Conservation (phyloP, 768 basidiomycete species). For the Dacryopinax spathularia region DNA sequence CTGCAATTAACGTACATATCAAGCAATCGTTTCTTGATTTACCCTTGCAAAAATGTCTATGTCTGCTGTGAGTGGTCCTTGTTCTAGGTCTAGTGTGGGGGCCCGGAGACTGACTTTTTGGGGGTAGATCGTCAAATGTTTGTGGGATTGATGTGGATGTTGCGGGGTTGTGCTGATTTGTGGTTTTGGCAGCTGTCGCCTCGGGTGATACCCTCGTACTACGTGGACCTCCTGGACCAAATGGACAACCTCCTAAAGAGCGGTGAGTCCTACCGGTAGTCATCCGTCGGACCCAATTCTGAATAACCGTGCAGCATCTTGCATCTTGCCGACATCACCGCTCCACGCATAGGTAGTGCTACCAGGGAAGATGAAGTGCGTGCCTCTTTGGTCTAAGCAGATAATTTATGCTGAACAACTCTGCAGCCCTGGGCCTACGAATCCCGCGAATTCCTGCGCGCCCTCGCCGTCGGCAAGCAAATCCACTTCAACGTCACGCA, state of each 20-base stretch:
- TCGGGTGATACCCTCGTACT: constrained; percentile 84
- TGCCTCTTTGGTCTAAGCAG: background rate
- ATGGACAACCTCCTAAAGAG: constrained; percentile 83
- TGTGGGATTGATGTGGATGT: background rate
- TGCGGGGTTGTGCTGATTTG: background rate
- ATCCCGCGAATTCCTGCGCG: constrained; percentile 80
- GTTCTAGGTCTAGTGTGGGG: background rate
- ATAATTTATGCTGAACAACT: constrained; percentile 3
- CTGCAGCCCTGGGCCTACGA: constrained; percentile 78
- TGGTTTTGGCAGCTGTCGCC: constrained; percentile 47
- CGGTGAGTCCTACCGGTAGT: constrained; percentile 34
- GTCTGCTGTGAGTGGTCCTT: background rate
- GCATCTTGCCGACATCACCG: constrained; percentile 73
- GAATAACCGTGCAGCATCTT: constrained; percentile 43
- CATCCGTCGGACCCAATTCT: background rate
- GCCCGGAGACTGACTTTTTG: background rate
- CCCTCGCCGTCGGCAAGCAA: constrained; percentile 78
- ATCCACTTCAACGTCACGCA: constrained; percentile 72
- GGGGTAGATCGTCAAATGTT: constrained; percentile 7
- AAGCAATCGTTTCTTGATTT: background rate
- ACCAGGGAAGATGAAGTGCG: constrained; percentile 77
- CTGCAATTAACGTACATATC: background rate
- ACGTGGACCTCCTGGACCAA: constrained; percentile 57
- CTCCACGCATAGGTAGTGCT: constrained; percentile 72
- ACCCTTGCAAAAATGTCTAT: constrained; percentile 4